Conservation (phyloP, 371 early-diverging fungal species). For the Lichtheimia corymbifera region DNA sequence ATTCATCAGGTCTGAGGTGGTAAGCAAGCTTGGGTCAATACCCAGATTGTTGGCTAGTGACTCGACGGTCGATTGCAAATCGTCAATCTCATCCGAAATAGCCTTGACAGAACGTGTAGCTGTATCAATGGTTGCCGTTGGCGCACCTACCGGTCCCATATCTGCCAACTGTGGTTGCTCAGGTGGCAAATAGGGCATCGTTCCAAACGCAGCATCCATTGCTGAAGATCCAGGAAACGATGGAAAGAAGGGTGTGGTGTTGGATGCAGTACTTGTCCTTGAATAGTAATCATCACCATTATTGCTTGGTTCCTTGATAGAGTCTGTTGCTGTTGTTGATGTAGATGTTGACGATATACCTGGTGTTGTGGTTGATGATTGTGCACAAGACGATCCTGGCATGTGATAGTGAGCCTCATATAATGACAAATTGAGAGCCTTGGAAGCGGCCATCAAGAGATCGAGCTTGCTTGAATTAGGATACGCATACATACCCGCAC, state of each 20-base stretch:
- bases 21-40: slow-evolving; percentile 21
- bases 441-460: background rate
- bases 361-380: background rate
- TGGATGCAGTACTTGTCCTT: no score
- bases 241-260: background rate
- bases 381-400: background rate
- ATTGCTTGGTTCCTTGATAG: no score
- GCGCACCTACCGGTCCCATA: background rate
- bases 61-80: slow-evolving; percentile 32
- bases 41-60: slow-evolving; percentile 29
- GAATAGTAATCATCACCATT: no score
- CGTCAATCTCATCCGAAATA: slow-evolving; percentile 31
- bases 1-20: slow-evolving; percentile 1
- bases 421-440: no score
- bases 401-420: background rate
- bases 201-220: no score
- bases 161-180: background rate
- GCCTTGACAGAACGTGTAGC: slow-evolving; percentile 30
- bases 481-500: slow-evolving; percentile 1
- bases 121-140: slow-evolving; percentile 6
- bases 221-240: background rate
- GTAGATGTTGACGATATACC: background rate
- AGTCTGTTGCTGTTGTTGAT: background rate
- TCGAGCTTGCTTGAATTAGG: background rate
- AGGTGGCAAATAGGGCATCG: background rate